Percentiles rank a stretch among this genome's conserved stretches.
These are phyloP conservation scores for Penicillium canariense DNA, from an alignment of 495 filamentous ascomycete species.

Conservation along the genomic window DNA sequence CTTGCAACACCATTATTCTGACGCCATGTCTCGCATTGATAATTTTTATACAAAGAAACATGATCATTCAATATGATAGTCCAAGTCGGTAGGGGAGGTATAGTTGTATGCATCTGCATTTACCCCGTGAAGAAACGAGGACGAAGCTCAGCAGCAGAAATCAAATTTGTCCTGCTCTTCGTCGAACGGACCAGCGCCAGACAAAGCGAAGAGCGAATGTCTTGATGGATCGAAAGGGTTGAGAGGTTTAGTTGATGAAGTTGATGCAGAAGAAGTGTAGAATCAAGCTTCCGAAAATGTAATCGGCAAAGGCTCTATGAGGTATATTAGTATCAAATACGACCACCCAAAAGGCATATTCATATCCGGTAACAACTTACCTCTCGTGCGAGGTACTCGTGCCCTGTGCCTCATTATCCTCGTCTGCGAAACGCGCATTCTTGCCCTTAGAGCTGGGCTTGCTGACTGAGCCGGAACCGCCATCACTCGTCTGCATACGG, in stretches of 20 bases:
- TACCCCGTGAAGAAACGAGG: not conserved
- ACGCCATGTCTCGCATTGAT: not conserved
- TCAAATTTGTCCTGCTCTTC: not conserved
- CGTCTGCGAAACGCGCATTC: conserved; percentile 30
- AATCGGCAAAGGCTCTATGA: conserved; percentile 91
- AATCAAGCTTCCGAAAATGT: conserved; percentile 88
- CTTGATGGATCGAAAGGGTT: not conserved
- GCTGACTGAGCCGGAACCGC: conserved; percentile 4
- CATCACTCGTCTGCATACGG: conserved; percentile 80
- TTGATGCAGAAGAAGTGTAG: conserved; percentile 99
- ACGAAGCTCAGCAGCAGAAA: not conserved
- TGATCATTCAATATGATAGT: not conserved
- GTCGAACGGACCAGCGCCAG: conserved; percentile 11
- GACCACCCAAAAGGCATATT: not conserved
- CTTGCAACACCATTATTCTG: not conserved
- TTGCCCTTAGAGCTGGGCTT: conserved; percentile 36
- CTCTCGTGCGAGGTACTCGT: conserved; percentile 48
- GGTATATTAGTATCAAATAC: not conserved
- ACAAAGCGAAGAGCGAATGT: conserved; percentile 5
- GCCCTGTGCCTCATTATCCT: conserved; percentile 28
- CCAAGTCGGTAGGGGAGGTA: not conserved
- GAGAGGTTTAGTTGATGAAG: conserved; percentile 81
- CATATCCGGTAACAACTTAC: conserved; percentile 27
- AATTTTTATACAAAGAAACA: conserved; percentile 1
- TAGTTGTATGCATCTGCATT: not conserved